Base-by-base conservation (phyloP, 2,329 filamentous ascomycete species). In the Aureobasidium sp. region DNA sequence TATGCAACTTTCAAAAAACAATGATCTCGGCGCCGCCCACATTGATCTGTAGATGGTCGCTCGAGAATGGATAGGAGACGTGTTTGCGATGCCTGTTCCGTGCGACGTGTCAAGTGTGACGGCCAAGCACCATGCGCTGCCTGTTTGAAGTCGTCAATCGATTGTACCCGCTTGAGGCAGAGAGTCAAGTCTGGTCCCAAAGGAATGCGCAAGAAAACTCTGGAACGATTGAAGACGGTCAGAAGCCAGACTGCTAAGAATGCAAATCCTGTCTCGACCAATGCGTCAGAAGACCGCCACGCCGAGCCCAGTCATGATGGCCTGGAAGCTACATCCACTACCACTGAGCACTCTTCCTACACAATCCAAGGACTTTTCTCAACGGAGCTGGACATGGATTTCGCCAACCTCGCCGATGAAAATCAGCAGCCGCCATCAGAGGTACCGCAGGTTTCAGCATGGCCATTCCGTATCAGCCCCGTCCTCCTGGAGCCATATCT, bases 21-120 rank as follows among this genome's bases (percentile, higher is more conserved):
- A 47, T 30, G 44, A 30, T 5, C 13, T 8, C 15, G 25, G 21
- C 27, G 25, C 27, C 25, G 11, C 11, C 10, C 44, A 13, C 21
- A 21, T 27, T 8, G 15, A 10, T 7, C 9, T 13, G 15, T 5
- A 29, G 16, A 25, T 16, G 44, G 44, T 47, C 25, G 16, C 29
- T 49, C 10, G 47, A 32, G 6, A n/a, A 53, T 53, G 50, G 50
- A 53, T 25, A 30, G 25, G 6, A 39, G 50, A 36, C 32, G 63
- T 34, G 65, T 65, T 2, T 66, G 65, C 37, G 64, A 66, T 48
- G 63, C 62, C 16, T 66, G 65, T 32, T 61, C 63, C 30, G 53
- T 66, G 11, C 64, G 65, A 13, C 53, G 64, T 16, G 50, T 66
- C 29, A 63, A 61, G 27, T 66, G 65, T 32, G 64, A 66, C 34